Base-by-base conservation (phyloP, 2,329 filamentous ascomycete species). In the Xylariomycetidae sp. region DNA sequence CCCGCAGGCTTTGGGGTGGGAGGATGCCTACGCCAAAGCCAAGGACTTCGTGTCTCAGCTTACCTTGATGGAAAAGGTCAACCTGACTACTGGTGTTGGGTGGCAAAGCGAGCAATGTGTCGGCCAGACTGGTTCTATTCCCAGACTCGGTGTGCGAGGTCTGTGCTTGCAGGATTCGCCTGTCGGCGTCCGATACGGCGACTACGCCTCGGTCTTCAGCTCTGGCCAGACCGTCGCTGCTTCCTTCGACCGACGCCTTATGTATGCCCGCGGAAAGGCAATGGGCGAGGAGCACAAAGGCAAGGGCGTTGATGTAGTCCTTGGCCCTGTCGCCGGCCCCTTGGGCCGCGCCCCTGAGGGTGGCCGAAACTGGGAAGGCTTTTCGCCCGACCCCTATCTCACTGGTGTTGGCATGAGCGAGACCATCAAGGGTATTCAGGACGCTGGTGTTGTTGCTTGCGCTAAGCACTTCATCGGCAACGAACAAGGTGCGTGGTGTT, bases 141-240 rank as follows among this genome's bases (percentile, higher is more conserved):
- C 82, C 12, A 72, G 82, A 23, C 63, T 88, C 5, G 80, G 79
- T 9, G 72, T 88, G 47, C 77, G 73, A 46, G 70, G 78, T 17
- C 65, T 94, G n/a, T 95, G 89, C 57, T 65, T 92, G 67, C 87
- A 95, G 51, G 89, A 95, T 54, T 81, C 83, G 3, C 88, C 88
- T 5, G 67, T 92, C 1, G 89, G 88, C 40, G 67, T 95, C 36
- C 82, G 88, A 32, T 73, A 80, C 37, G 66, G 75, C 44, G 87
- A 94, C 59, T 90, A 83, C 59, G 79, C 78, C 52, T 90, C 85
- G 22, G 88, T 82, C 1, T 95, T 93, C 57, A 74, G 84, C 1
- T 79, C 82, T 0, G 87, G 84, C 29, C 70, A 88, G 47, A 88
- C 85, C 5, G 74, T 85, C 19, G 89, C 83, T 10, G 84, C 86